Percentiles rank a stretch among this genome's conserved stretches.
These are phyloP conservation scores for Amaranthus palmeri DNA, from an alignment of 148 eudicot species.

Conservation along the genomic window DNA sequence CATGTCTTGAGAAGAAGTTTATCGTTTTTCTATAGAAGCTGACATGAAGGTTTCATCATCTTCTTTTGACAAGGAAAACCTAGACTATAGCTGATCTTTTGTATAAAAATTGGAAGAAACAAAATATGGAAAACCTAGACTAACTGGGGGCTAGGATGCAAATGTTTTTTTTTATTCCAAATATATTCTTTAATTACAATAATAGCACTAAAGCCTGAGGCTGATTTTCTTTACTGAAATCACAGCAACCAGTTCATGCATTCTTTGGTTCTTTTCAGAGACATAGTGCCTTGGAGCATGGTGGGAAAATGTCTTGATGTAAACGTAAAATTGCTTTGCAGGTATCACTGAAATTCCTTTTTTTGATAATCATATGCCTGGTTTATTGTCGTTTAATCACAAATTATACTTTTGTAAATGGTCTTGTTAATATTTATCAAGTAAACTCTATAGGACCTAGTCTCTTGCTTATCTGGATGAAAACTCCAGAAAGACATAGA, in stretches of 20 bases:
- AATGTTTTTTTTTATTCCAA: background rate
- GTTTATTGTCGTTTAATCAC: background rate
- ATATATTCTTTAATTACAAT: constrained; percentile 1
- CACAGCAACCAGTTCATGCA: constrained; percentile 1
- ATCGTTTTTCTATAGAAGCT: constrained; percentile 64
- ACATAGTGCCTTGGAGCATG: constrained; percentile 80
- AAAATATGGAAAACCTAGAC: background rate
- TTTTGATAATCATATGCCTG: background rate
- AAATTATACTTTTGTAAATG: background rate
- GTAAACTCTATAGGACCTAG: background rate
- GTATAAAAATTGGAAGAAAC: constrained; percentile 2
- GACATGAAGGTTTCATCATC: constrained; percentile 63
- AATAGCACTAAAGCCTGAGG: background rate
- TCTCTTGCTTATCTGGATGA: constrained; percentile 6
- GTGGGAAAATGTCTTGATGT: constrained; percentile 65
- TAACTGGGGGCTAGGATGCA: background rate
- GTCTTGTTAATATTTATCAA: background rate
- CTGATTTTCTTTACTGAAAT: background rate
- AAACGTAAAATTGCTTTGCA: constrained; percentile 65
- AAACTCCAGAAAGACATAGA: background rate
- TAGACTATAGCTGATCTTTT: background rate
- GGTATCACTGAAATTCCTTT: constrained; percentile 23
- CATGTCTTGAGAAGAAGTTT: constrained; percentile 81
- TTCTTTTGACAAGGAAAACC: background rate
- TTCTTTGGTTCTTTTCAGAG: constrained; percentile 37